Conservation (phyloP, 305 asterid species). For the Solanum hybrid region DNA sequence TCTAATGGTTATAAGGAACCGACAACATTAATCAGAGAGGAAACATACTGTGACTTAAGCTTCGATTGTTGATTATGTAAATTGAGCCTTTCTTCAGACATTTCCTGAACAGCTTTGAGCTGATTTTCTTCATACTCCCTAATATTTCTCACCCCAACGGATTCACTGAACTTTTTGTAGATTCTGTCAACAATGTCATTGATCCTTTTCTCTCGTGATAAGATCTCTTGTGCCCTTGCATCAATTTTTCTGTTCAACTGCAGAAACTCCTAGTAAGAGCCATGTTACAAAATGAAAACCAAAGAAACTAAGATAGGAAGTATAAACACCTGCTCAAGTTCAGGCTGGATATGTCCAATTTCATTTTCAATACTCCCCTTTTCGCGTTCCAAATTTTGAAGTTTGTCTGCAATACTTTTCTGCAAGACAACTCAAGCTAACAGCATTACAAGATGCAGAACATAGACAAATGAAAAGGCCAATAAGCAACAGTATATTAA, state of each 20-base stretch:
- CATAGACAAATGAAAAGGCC: background rate
- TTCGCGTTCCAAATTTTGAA: conserved; percentile 65
- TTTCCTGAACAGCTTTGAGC: conserved; percentile 82
- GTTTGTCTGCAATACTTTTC: conserved; percentile 90
- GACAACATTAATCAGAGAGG: background rate
- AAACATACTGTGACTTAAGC: conserved; percentile 80
- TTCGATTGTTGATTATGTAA: conserved; percentile 91
- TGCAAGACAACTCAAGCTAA: conserved; percentile 26
- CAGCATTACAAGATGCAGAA: conserved; percentile 4
- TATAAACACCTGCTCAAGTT: conserved; percentile 56
- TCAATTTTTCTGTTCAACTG: conserved; percentile 64
- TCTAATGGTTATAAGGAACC: background rate
- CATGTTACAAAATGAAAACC: background rate
- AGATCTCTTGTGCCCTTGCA: conserved; percentile 47
- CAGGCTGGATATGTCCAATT: conserved; percentile 69
- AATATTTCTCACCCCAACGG: conserved; percentile 89
- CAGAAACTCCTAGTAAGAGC: conserved; percentile 10
- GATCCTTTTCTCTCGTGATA: conserved; percentile 57
- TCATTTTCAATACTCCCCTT: conserved; percentile 63
- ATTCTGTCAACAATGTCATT: conserved; percentile 74
- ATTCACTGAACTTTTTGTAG: conserved; percentile 83
- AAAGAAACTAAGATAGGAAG: background rate
- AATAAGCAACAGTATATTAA: background rate
- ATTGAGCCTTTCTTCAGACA: conserved; percentile 82
- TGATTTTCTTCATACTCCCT: conserved; percentile 98